Evolutionary conservation across 2,329 filamentous ascomycete genomes (phyloP).

Genomic region (Ophiocordyceps unilateralis): DNA sequence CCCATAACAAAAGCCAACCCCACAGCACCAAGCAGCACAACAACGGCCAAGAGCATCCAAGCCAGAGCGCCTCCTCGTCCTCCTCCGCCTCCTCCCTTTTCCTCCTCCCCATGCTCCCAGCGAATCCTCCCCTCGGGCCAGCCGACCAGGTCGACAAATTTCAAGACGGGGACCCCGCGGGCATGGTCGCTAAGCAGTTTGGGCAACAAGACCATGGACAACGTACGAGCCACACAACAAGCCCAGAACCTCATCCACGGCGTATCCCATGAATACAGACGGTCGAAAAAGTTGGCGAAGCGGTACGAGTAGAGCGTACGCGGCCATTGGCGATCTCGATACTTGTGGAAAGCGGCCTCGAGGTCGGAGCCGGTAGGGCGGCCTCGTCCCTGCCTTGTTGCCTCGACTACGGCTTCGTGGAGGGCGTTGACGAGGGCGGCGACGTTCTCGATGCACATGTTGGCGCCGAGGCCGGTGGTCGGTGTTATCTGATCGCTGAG

Average conservation of each 20-base stretch:
- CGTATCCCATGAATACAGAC: neutral
- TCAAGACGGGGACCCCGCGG: neutral
- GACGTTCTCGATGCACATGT: constrained; percentile 12
- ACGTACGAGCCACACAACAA: neutral
- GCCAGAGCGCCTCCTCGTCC: neutral
- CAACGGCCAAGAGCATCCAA: neutral
- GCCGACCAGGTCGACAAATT: neutral
- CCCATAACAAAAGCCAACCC: too few relatives aligned
- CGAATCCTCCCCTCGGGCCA: neutral
- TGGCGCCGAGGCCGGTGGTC: constrained; percentile 12
- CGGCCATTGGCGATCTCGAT: neutral
- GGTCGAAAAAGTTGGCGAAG: neutral
- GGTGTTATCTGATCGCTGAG: constrained; percentile 3
- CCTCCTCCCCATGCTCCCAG: neutral
- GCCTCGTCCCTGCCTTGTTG: neutral
- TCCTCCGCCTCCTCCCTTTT: neutral
- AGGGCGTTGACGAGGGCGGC: constrained; percentile 8
- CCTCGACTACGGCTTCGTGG: constrained; percentile 1
- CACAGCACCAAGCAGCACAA: too few relatives aligned
- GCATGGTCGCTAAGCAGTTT: neutral
- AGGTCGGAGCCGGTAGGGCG: neutral
- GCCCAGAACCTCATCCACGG: neutral
- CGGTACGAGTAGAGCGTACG: neutral
- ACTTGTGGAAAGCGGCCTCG: neutral
- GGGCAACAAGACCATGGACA: neutral